Evolutionary conservation across 2,329 filamentous ascomycete genomes (phyloP).

Genomic region (Catunica adiposa): DNA sequence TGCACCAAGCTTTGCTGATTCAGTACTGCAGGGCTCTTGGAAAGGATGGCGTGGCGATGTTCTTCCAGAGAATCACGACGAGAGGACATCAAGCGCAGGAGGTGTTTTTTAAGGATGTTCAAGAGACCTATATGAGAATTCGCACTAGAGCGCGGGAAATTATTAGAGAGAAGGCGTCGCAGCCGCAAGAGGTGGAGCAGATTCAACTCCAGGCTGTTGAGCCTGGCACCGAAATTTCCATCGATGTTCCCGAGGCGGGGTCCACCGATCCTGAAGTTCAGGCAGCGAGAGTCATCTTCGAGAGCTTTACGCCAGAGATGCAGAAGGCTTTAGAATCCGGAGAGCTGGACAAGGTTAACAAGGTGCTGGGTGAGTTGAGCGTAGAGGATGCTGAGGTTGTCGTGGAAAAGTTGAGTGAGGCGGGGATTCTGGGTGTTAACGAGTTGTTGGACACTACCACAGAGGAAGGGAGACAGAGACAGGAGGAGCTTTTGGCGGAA

Average conservation of each 20-base stretch:
- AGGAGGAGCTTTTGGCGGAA: slow-evolving; percentile 55
- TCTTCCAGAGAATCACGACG: slow-evolving; percentile 92
- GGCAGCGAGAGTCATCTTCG: slow-evolving; percentile 58
- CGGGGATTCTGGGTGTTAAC: slow-evolving; percentile 75
- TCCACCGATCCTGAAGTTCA: slow-evolving; percentile 49
- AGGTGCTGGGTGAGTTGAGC: slow-evolving; percentile 66
- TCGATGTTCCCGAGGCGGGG: slow-evolving; percentile 55
- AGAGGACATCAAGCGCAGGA: slow-evolving; percentile 77
- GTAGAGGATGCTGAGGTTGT: slow-evolving; percentile 77
- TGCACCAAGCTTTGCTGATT: slow-evolving; percentile 80
- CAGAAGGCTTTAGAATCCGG: slow-evolving; percentile 72
- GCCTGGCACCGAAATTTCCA: slow-evolving; percentile 80
- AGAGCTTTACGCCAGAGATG: slow-evolving; percentile 66
- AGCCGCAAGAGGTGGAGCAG: slow-evolving; percentile 55
- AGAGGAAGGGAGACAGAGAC: slow-evolving; percentile 60
- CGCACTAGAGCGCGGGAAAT: slow-evolving; percentile 61
- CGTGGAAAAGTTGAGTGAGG: slow-evolving; percentile 64
- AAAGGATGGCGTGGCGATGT: slow-evolving; percentile 71
- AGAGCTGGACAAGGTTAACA: slow-evolving; percentile 48
- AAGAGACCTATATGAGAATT: slow-evolving; percentile 72
- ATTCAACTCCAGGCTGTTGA: slow-evolving; percentile 96
- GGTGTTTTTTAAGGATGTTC: slow-evolving; percentile 84
- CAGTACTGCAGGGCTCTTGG: slow-evolving; percentile 91
- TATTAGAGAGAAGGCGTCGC: slow-evolving; percentile 33
- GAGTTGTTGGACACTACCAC: slow-evolving; percentile 93